Percentiles rank a stretch among this genome's conserved stretches.
Evolutionary conservation across 495 filamentous ascomycete genomes (phyloP).

Genomic region (Clohesyomyces aquaticus): DNA sequence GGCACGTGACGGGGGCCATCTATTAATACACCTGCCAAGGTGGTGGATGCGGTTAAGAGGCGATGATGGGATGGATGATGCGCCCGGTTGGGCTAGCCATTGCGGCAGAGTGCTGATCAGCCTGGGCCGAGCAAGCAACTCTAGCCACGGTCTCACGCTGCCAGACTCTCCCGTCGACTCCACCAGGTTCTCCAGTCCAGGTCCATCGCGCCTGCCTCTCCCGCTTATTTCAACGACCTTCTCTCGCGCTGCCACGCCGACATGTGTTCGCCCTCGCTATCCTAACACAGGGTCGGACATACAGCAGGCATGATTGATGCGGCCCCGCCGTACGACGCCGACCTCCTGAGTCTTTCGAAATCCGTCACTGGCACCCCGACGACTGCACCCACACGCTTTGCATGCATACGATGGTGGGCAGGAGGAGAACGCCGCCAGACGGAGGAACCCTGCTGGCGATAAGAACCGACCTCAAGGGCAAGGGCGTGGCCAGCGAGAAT

Average conservation of each 20-base stretch:
- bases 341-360: constrained; percentile 15
- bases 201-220: not conserved
- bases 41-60: constrained; percentile 4
- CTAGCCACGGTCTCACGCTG: constrained; percentile 10
- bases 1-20: constrained; percentile 10
- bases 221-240: not conserved
- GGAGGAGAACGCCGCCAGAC: constrained; percentile 24
- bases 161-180: not conserved
- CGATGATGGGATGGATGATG: no score
- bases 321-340: constrained; percentile 8
- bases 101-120: no score
- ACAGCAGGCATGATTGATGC: constrained; percentile 27
- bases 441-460: constrained; percentile 26
- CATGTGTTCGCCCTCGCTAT: not conserved
- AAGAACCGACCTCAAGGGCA: constrained; percentile 23
- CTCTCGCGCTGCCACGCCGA: not conserved
- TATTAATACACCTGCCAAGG: constrained; percentile 1
- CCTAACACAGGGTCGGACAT: constrained; percentile 4
- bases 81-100: no score
- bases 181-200: constrained; percentile 5
- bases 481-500: constrained; percentile 6
- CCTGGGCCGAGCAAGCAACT: no score
- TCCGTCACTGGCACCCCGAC: not conserved
- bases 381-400: not conserved
- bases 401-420: constrained; percentile 21